Percentiles rank a stretch among this genome's conserved stretches.
Conservation (phyloP, 441 rosid species). For the Theobroma grandiflorum region DNA sequence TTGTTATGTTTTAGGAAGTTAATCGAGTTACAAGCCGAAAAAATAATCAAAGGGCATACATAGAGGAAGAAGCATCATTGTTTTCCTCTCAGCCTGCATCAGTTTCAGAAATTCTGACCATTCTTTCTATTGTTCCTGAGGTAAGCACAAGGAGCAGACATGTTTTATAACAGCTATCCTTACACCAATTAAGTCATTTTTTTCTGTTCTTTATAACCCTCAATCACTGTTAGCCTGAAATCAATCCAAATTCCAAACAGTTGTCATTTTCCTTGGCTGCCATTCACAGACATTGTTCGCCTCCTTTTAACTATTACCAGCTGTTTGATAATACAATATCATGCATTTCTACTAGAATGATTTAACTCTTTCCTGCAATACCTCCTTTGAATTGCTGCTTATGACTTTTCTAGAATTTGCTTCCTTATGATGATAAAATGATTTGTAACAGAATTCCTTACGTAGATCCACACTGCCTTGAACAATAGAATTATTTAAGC, state of each 20-base stretch:
- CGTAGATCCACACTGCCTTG: slow-evolving; percentile 2
- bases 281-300: not conserved
- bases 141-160: slow-evolving; percentile 41
- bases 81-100: slow-evolving; percentile 59
- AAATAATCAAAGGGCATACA: slow-evolving; percentile 41
- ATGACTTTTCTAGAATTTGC: slow-evolving; percentile 6
- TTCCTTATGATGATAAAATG: not conserved
- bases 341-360: not conserved
- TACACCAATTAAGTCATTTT: not conserved
- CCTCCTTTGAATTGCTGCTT: slow-evolving; percentile 6
- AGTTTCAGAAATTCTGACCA: slow-evolving; percentile 67
- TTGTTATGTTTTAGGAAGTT: slow-evolving; percentile 53
- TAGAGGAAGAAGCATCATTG: slow-evolving; percentile 52
- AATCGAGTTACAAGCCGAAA: slow-evolving; percentile 29
- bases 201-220: slow-evolving; percentile 6
- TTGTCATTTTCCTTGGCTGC: not conserved
- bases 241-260: not conserved
- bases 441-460: not conserved
- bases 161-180: slow-evolving; percentile 2
- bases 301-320: slow-evolving; percentile 12
- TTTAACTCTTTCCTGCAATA: not conserved
- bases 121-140: slow-evolving; percentile 83
- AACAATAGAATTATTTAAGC: not conserved
- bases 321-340: not conserved
- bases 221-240: not conserved